Evolutionary conservation across 768 basidiomycete species (phyloP), one percentile per base, ranked within the genome.

Genomic region (Boletus subcaerulescens): DNA sequence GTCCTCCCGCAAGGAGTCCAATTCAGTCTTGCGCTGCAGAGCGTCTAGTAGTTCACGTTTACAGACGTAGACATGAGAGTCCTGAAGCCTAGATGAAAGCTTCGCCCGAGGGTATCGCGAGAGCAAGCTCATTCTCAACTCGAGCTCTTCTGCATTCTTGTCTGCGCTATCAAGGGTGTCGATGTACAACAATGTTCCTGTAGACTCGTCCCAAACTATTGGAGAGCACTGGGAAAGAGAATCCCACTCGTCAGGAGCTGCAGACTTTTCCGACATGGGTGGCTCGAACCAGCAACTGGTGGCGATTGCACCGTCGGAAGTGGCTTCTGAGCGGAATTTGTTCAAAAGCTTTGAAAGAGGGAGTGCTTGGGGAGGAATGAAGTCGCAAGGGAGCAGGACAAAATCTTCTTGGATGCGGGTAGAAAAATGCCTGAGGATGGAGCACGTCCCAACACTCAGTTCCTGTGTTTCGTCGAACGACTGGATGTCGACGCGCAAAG

Each of bases 21-120:
- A 78, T 60, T 84, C 80, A 5, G 73, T 73, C 62, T 90, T 91
- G 56, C 83, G 79, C 12, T 82, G 78, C 26, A 94, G 74, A 13
- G 84, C 77, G 54, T 91, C 86, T 24, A 97, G 74, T 9, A 96
- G 76, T 17, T 82, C 79, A 55, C 82, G 81, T 59, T 83, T 81
- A 74, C 93, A 93, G 33, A 96, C 84, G 63, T 96, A 97, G 32
- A 96, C 89, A 69, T 97, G 94, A 1, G 94, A 91, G 64, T 97
- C 94, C 59, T 85, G 83, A 33, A 87, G 77, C 33, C 73, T 78
- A 13, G 82, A 80, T 3, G 90, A 87, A 31, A 97, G 71, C 36
- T 77, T 83, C 31, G 81, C 76, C 29, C 82, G 82, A 9, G 92
- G 89, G 66, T 90, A 86, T 48, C 92, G 93, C 61, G 82, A 80